Percentiles rank a stretch among this genome's conserved stretches.
Evolutionary conservation across 768 basidiomycete species (phyloP).

Genomic region (Phlebiopsis gigantea): DNA sequence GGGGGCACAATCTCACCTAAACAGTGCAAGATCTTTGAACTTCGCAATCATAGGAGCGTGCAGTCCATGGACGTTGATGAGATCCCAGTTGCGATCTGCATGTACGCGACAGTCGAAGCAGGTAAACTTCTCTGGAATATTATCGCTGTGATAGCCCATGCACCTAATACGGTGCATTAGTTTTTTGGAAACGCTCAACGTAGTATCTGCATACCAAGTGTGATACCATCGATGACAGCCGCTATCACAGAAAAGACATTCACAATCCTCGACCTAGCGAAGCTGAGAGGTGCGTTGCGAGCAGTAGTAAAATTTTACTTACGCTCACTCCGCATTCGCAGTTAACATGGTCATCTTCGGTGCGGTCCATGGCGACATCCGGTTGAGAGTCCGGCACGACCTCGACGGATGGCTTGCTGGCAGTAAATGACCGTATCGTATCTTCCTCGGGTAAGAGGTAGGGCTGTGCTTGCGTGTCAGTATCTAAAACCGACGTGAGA

Average conservation of each 20-base stretch:
- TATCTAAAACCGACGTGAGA: constrained; percentile 19
- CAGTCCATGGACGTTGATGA: constrained; percentile 51
- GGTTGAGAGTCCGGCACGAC: not conserved
- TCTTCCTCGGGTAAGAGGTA: constrained; percentile 12
- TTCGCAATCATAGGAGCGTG: constrained; percentile 57
- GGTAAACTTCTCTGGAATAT: constrained; percentile 54
- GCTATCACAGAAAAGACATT: constrained; percentile 59
- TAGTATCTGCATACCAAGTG: constrained; percentile 48
- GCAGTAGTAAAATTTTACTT: constrained; percentile 20
- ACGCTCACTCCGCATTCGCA: constrained; percentile 70
- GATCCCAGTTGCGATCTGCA: constrained; percentile 62
- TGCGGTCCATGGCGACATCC: constrained; percentile 16
- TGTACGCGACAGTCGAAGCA: constrained; percentile 77
- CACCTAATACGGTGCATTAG: constrained; percentile 35
- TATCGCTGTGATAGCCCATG: constrained; percentile 66
- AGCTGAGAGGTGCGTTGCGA: not conserved
- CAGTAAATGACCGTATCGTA: constrained; percentile 37
- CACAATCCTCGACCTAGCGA: constrained; percentile 47
- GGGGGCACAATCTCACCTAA: constrained; percentile 43
- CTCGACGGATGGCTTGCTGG: constrained; percentile 2
- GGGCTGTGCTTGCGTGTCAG: constrained; percentile 25
- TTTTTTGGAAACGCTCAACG: not conserved
- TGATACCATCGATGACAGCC: constrained; percentile 77
- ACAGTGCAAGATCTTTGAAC: constrained; percentile 64
- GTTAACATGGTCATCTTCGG: constrained; percentile 34